phyloP scores from a whole-genome alignment of 2,329 filamentous ascomycete genomes.

The Hysterium pulicare region DNA sequence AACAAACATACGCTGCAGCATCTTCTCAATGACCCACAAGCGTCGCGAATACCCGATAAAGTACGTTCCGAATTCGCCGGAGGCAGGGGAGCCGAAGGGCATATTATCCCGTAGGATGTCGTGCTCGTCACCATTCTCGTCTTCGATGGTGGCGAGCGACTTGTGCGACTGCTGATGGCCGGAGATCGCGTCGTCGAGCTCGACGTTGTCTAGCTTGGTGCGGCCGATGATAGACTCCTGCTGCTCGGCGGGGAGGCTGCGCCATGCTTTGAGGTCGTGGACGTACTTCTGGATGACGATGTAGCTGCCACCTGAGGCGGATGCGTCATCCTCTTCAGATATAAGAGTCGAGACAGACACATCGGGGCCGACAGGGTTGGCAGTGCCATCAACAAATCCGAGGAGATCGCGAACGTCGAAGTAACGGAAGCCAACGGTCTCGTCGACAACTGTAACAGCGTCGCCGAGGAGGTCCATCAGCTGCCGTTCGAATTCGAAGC shows the following conservation, averaged over 20 bases:
- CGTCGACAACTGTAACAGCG: slow-evolving; percentile 49
- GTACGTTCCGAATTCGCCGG: slow-evolving; percentile 55
- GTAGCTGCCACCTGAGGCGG: slow-evolving; percentile 50
- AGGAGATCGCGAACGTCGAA: slow-evolving; percentile 58
- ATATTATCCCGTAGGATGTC: slow-evolving; percentile 58
- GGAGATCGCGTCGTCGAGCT: slow-evolving; percentile 50
- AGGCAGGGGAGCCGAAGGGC: slow-evolving; percentile 56
- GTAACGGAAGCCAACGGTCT: slow-evolving; percentile 57
- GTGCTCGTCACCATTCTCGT: slow-evolving; percentile 50
- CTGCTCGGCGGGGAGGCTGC: slow-evolving; percentile 44
- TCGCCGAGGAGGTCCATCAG: slow-evolving; percentile 50
- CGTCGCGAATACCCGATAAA: slow-evolving; percentile 23
- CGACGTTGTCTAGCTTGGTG: slow-evolving; percentile 56
- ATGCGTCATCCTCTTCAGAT: slow-evolving; percentile 41
- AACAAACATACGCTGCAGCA: slow-evolving; percentile 58
- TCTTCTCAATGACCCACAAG: slow-evolving; percentile 57
- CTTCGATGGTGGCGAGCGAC: slow-evolving; percentile 52
- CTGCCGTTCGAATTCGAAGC: slow-evolving; percentile 58
- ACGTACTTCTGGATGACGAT: slow-evolving; percentile 59
- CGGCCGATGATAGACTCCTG: slow-evolving; percentile 58
- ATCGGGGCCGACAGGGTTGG: slow-evolving; percentile 52
- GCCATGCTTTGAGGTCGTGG: slow-evolving; percentile 47
- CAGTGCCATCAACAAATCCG: slow-evolving; percentile 60
- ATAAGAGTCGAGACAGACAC: slow-evolving; percentile 46
- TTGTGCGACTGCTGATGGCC: slow-evolving; percentile 45